Percentiles rank a stretch among this genome's conserved stretches.
Evolutionary conservation across 345 rosid genomes (phyloP).

Genomic region (Noccaea caerulescens): DNA sequence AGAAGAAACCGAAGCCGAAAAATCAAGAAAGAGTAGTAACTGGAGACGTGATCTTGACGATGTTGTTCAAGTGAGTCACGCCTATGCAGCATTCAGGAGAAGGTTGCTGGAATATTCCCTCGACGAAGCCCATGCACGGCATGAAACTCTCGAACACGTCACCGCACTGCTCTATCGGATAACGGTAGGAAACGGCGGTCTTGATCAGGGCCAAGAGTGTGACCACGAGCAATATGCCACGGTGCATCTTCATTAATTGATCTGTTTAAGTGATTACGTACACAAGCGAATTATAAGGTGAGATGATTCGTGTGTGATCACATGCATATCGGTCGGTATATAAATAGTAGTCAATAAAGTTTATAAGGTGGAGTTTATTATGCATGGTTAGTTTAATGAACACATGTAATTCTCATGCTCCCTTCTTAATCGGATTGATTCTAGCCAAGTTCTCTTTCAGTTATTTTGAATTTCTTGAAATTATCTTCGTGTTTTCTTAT

Average conservation of each 20-base stretch:
- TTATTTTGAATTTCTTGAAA: not conserved
- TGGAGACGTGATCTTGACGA: constrained; percentile 40
- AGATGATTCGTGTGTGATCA: constrained; percentile 7
- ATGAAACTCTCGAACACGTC: constrained; percentile 40
- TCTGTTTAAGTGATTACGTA: not conserved
- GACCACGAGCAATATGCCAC: constrained; percentile 14
- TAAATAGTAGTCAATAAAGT: not conserved
- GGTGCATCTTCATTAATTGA: constrained; percentile 31
- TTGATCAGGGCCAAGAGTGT: constrained; percentile 30
- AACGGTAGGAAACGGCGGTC: constrained; percentile 13
- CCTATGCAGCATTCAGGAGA: constrained; percentile 46
- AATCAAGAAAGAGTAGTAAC: constrained; percentile 20
- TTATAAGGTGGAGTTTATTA: constrained; percentile 5
- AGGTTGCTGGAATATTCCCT: constrained; percentile 42
- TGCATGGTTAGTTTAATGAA: constrained; percentile 22
- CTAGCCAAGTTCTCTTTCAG: constrained; percentile 21
- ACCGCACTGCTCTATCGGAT: constrained; percentile 16
- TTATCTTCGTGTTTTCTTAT: not conserved
- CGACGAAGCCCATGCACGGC: constrained; percentile 46
- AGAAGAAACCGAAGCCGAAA: not conserved
- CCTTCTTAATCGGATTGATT: constrained; percentile 36
- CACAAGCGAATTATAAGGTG: not conserved
- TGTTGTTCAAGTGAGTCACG: constrained; percentile 40
- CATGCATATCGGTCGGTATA: not conserved
- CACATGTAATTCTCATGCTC: constrained; percentile 36